phyloP scores from a whole-genome alignment of 1,284 basidiomycete species.

The Inonotus hispidus region DNA sequence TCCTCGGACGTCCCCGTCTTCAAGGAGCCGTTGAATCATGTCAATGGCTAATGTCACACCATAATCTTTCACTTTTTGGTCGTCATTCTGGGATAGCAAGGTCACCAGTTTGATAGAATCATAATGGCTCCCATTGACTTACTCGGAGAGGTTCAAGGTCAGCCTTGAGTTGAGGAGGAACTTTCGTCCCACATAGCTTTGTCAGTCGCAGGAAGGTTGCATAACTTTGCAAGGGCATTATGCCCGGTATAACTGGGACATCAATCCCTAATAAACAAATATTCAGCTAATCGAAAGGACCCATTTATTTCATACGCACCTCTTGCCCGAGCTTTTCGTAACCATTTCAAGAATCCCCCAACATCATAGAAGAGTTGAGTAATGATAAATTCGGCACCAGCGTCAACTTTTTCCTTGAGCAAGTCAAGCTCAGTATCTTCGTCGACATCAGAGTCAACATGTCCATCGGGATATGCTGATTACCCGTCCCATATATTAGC shows the following conservation, averaged over 20 bases:
- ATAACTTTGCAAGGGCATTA: slow-evolving; percentile 99
- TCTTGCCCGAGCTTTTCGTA: slow-evolving; percentile 60
- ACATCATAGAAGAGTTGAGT: slow-evolving; percentile 98
- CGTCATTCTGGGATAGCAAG: slow-evolving; percentile 62
- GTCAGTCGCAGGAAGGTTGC: slow-evolving; percentile 88
- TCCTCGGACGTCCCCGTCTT: slow-evolving; percentile 64
- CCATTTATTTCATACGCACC: slow-evolving; percentile 40
- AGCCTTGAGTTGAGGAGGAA: slow-evolving; percentile 67
- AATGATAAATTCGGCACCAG: slow-evolving; percentile 93
- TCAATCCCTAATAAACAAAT: slow-evolving; percentile 60
- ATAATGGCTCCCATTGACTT: slow-evolving; percentile 26
- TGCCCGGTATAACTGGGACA: slow-evolving; percentile 89
- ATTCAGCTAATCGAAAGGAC: neutral
- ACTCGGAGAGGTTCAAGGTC: slow-evolving; percentile 80
- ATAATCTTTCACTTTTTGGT: slow-evolving; percentile 87
- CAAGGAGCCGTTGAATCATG: slow-evolving; percentile 60
- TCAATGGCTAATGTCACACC: slow-evolving; percentile 76
- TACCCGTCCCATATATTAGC: slow-evolving; percentile 17
- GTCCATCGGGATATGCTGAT: slow-evolving; percentile 89
- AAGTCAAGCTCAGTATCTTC: slow-evolving; percentile 72
- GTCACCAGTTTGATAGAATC: slow-evolving; percentile 19
- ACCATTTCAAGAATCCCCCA: slow-evolving; percentile 79
- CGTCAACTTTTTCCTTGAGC: slow-evolving; percentile 88
- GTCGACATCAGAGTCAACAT: slow-evolving; percentile 60
- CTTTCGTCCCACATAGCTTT: slow-evolving; percentile 80